These are phyloP conservation scores for Pichia deserticola DNA, from an alignment of 805 yeast species.

Conservation along the genomic window DNA sequence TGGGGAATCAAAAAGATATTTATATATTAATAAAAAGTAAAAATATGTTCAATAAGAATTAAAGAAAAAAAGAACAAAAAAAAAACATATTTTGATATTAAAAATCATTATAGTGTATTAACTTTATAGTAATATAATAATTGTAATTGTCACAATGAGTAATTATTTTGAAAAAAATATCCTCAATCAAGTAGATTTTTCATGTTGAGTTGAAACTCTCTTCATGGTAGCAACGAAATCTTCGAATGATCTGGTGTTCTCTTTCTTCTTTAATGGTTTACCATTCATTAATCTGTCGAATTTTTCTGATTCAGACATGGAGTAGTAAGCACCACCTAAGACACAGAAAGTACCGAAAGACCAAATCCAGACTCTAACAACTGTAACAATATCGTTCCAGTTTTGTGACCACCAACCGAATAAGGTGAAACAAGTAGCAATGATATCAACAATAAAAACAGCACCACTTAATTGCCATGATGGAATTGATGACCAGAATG, in stretches of 20 bases:
- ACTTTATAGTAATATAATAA: too few relatives aligned
- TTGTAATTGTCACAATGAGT: too few relatives aligned
- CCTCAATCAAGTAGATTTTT: constrained; percentile 50
- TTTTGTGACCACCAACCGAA: constrained; percentile 96
- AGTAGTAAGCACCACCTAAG: constrained; percentile 89
- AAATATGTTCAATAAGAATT: too few relatives aligned
- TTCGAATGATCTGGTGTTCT: constrained; percentile 61
- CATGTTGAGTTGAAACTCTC: constrained; percentile 85
- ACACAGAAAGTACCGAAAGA: constrained; percentile 92
- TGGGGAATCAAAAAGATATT: too few relatives aligned
- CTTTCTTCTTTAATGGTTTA: constrained; percentile 46
- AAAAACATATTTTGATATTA: too few relatives aligned
- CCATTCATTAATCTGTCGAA: constrained; percentile 77
- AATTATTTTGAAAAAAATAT: too few relatives aligned
- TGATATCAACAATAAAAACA: constrained; percentile 75
- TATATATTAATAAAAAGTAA: too few relatives aligned
- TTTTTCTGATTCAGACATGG: constrained; percentile 69
- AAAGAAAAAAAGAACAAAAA: too few relatives aligned
- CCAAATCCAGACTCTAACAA: constrained; percentile 85
- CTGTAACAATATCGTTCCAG: constrained; percentile 90
- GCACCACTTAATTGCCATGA: constrained; percentile 95
- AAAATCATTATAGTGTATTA: too few relatives aligned
- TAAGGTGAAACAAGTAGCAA: constrained; percentile 81
- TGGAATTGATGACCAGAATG: constrained; percentile 91
- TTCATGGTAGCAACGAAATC: constrained; percentile 79